These are phyloP conservation scores for Didymella segeticola DNA, from an alignment of 2,329 filamentous ascomycete genomes.

Conservation along the genomic window DNA sequence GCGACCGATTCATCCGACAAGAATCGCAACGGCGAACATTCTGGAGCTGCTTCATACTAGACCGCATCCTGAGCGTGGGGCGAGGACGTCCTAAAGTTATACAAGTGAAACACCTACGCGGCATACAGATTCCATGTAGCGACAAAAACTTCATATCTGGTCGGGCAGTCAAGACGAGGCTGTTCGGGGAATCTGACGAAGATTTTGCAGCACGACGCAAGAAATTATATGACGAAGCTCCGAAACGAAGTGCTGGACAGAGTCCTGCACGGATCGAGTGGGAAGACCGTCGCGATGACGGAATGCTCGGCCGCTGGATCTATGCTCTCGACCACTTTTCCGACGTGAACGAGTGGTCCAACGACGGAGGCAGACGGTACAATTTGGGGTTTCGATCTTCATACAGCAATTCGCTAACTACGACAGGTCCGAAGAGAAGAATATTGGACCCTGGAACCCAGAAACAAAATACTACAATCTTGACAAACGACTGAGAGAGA, in stretches of 20 bases:
- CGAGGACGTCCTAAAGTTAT: slow-evolving; percentile 67
- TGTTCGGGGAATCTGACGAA: slow-evolving; percentile 27
- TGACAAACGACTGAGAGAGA: slow-evolving; percentile 58
- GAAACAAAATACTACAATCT: slow-evolving; percentile 63
- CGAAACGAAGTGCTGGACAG: slow-evolving; percentile 5
- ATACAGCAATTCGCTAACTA: background rate
- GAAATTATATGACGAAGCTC: slow-evolving; percentile 6
- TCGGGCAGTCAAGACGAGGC: slow-evolving; percentile 59
- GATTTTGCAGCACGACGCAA: slow-evolving; percentile 23
- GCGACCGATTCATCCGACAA: slow-evolving; percentile 61
- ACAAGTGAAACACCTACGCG: slow-evolving; percentile 61
- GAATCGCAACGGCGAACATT: slow-evolving; percentile 74
- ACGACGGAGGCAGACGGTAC: slow-evolving; percentile 62
- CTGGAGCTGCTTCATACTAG: slow-evolving; percentile 77
- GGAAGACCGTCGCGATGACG: slow-evolving; percentile 59
- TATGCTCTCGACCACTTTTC: slow-evolving; percentile 62
- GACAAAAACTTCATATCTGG: slow-evolving; percentile 70
- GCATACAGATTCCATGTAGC: slow-evolving; percentile 71
- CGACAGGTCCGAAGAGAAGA: slow-evolving; percentile 41
- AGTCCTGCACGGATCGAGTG: slow-evolving; percentile 40
- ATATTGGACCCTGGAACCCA: slow-evolving; percentile 66
- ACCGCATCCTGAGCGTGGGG: slow-evolving; percentile 71
- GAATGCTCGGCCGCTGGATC: slow-evolving; percentile 59
- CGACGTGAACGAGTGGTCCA: slow-evolving; percentile 65
- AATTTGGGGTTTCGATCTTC: no score